Base-by-base conservation (phyloP, 2,329 filamentous ascomycete species). In the Canariomyces notabilis region DNA sequence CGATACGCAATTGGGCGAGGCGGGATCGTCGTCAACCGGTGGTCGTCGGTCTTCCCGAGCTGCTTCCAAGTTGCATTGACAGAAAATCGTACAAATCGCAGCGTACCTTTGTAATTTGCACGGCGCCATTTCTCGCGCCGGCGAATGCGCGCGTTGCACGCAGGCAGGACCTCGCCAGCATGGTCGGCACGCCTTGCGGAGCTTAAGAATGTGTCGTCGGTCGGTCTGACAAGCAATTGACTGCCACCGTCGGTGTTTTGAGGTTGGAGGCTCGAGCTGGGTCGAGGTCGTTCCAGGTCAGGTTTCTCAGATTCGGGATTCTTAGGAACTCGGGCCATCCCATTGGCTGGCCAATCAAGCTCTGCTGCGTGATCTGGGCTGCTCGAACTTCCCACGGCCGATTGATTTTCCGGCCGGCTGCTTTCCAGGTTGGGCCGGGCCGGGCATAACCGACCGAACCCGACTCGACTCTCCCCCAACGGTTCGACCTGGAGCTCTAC, bases 161-260 rank as follows among this genome's bases (percentile, higher is more conserved):
- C 79, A 94, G 75, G 75, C 82, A 82, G 74, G 89, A 89, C 80
- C 89, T 87, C 76, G 88, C 86, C 80, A 96, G 83, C 91, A 97
- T 96, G 69, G 71, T 85, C 78, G 71, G 70, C 70, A 65, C 67
- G 60, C 64, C 65, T 69, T 60, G 66, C 66, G 61, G 61, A 59
- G 64, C 61, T 62, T 56, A 47, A 60, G 60, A 60, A 61, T 57
- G 57, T 57, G 57, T 60, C 57, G 57, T 44, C 56, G 56, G 57
- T 59, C 51, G 60, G 55, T 54, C 56, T 56, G 60, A 62, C 59
- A 60, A 58, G 63, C 64, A 66, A 65, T 65, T 61, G 63, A 59
- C 59, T 61, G 63, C 61, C 62, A 63, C 62, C 61, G 62, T 61
- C 61, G 57, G 47, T 58, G 51, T 50, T 55, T 54, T 54, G 52